Evolutionary conservation across 2,329 filamentous ascomycete genomes (phyloP).

Genomic region (Arthroderma sp.): DNA sequence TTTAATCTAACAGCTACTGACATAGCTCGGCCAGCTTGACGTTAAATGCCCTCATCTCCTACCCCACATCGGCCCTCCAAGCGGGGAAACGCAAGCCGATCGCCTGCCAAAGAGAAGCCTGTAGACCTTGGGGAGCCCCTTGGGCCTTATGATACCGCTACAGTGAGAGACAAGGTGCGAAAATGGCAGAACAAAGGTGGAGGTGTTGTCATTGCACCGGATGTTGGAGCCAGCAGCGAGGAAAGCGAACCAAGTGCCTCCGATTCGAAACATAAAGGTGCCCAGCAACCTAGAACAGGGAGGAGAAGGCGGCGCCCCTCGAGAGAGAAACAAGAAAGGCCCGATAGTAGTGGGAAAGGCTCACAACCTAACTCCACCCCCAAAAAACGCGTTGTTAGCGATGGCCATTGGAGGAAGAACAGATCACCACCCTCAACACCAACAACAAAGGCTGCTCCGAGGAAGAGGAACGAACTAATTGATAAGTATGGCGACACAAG

Average conservation of each 20-base stretch:
- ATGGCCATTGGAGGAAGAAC: conserved; percentile 64
- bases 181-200: conserved; percentile 74
- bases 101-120: conserved; percentile 42
- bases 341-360: conserved; percentile 19
- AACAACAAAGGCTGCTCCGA: conserved; percentile 28
- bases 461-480: conserved; percentile 32
- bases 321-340: conserved; percentile 14
- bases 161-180: conserved; percentile 67
- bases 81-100: conserved; percentile 42
- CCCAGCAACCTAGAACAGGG: conserved; percentile 16
- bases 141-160: conserved; percentile 46
- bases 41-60: conserved; percentile 28
- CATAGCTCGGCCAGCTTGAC: not conserved
- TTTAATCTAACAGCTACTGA: not conserved
- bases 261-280: conserved; percentile 14
- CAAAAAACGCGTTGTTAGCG: conserved; percentile 84
- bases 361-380: conserved; percentile 42
- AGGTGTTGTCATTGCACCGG: conserved; percentile 48
- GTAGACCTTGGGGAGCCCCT: conserved; percentile 38
- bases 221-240: conserved; percentile 48
- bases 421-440: conserved; percentile 29
- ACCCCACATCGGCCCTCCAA: conserved; percentile 27
- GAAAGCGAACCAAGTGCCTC: conserved; percentile 16
- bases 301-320: conserved; percentile 17
- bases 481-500: conserved; percentile 15